Evolutionary conservation across 2,329 filamentous ascomycete genomes (phyloP).

Genomic region (Tetracladium maxilliforme): DNA sequence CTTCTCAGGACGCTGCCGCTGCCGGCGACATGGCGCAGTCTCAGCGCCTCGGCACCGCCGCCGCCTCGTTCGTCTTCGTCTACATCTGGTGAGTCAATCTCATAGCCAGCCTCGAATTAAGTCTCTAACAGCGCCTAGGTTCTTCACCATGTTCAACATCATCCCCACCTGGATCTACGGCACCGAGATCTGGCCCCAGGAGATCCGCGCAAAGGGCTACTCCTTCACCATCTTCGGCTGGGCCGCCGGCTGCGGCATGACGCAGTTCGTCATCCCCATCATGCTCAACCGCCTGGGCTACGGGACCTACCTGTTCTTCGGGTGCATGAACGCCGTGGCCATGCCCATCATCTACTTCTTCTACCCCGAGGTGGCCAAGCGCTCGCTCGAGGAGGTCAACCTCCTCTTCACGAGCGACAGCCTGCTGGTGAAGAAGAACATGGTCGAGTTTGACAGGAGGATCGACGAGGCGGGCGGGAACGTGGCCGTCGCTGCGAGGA

Average conservation of each 20-base stretch:
- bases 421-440: slow-evolving; percentile 27
- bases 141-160: slow-evolving; percentile 28
- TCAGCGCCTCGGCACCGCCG: slow-evolving; percentile 7
- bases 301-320: slow-evolving; percentile 35
- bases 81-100: slow-evolving; percentile 14
- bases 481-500: too few relatives aligned
- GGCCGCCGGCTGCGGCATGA: slow-evolving; percentile 41
- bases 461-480: slow-evolving; percentile 1
- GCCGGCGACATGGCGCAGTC: slow-evolving; percentile 3
- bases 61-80: slow-evolving; percentile 11
- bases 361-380: slow-evolving; percentile 24
- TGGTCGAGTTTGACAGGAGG: too few relatives aligned
- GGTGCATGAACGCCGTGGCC: slow-evolving; percentile 32
- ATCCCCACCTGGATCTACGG: slow-evolving; percentile 35
- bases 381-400: slow-evolving; percentile 35
- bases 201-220: slow-evolving; percentile 42
- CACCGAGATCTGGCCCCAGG: slow-evolving; percentile 39
- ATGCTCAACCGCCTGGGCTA: slow-evolving; percentile 31
- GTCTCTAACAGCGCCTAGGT: too few relatives aligned
- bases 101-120: slow-evolving; percentile 18
- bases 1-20: slow-evolving; percentile 6
- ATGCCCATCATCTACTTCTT: slow-evolving; percentile 33
- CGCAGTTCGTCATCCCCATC: slow-evolving; percentile 33
- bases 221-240: slow-evolving; percentile 43
- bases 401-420: slow-evolving; percentile 30